Evolutionary conservation across 1,139 yeast species (phyloP).

Genomic region (Candida sanyaensis): DNA sequence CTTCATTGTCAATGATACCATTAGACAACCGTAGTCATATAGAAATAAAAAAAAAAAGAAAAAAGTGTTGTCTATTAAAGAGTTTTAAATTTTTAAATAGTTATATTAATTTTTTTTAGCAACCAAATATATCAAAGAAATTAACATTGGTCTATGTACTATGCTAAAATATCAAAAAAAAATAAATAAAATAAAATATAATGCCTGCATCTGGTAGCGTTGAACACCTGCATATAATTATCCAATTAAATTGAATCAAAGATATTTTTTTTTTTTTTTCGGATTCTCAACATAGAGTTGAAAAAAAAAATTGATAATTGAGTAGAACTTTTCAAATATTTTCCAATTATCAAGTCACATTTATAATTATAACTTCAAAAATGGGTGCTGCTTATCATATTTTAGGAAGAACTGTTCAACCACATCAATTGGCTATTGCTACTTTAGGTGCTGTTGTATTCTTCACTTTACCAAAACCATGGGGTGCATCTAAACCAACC

Average conservation of each 20-base stretch:
- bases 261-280: neutral
- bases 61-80: too few relatives aligned
- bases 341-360: too few relatives aligned
- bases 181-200: neutral
- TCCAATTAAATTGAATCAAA: slow-evolving; percentile 1
- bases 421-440: slow-evolving; percentile 72
- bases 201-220: neutral
- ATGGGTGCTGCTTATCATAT: slow-evolving; percentile 85
- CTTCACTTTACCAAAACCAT: slow-evolving; percentile 69
- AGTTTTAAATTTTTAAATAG: neutral
- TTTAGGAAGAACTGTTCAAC: slow-evolving; percentile 72
- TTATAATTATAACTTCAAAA: slow-evolving; percentile 8
- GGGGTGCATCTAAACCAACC: slow-evolving; percentile 58
- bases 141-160: too few relatives aligned
- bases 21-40: neutral
- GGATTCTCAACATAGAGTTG: neutral
- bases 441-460: slow-evolving; percentile 66
- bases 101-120: neutral
- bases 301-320: neutral
- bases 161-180: neutral
- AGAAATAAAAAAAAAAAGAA: neutral
- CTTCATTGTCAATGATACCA: slow-evolving; percentile 6
- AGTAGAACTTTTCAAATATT: too few relatives aligned
- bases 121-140: slow-evolving; percentile 4
- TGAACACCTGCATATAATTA: neutral